Base-by-base conservation (phyloP, 140 eudicot species). In the Bidens hawaiensis region DNA sequence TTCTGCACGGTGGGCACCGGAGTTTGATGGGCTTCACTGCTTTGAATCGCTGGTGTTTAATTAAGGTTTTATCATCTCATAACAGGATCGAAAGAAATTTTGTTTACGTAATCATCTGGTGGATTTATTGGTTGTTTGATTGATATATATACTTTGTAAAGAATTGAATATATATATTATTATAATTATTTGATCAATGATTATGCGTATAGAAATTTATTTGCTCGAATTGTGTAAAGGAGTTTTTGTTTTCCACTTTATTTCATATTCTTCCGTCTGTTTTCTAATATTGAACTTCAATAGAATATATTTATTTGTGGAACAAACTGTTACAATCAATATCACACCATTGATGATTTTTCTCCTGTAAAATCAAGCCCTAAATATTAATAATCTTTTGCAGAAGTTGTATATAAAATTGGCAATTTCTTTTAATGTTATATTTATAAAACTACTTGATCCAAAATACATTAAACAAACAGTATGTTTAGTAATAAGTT, bases 11-110 rank as follows among this genome's bases (percentile, higher is more conserved):
- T 81, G 73, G 78, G 86, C 86, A 12, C 77, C 74, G 56, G 83
- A 81, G 62, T 51, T 81, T 36, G 86, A 81, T 34, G 83, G 87
- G 2, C 64, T 81, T 73, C 43, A 81, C 73, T 78, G 83, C 73
- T 78, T 77, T 12, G 87, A 81, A 34, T 77, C 83, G 6, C 17
- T 78, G n/a, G 79, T 78, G 48, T 63, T 72, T 26, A 67, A 53
- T 22, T 63, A 36, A 69, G 62, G 18, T 47, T 16, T 23, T 36
- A 10, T 36, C 2, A 36, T 6, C 43, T 8, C 43, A 36, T 36
- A n/a, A n/a, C 43, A 13, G 12, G 41, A 34, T 34, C 13, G n/a
- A 9, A 67, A 58, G 15, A 14, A 65, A 47, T 59, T 74, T 74
- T 73, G 67, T 4, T 64, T 53, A n/a, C n/a, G n/a, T n/a, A n/a